Evolutionary conservation across 176 grass and related monocot species (phyloP).

Genomic region (Coix lacrymajobi): DNA sequence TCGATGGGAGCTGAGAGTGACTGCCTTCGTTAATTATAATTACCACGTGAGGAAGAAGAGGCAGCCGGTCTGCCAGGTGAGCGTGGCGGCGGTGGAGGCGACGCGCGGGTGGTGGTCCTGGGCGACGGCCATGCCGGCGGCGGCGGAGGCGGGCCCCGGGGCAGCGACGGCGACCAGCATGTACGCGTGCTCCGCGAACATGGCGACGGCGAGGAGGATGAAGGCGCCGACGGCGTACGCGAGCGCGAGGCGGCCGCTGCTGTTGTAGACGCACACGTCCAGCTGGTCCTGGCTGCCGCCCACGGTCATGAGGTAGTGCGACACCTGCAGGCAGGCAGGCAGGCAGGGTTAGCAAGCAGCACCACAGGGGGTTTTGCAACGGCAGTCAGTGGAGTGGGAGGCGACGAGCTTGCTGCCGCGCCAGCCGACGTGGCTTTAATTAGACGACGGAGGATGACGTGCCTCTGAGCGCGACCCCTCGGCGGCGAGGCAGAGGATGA

Average conservation of each 20-base stretch:
- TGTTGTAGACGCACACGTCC: slow-evolving; percentile 62
- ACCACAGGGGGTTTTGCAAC: too few relatives aligned
- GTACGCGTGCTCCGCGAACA: slow-evolving; percentile 88
- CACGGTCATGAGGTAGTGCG: slow-evolving; percentile 61
- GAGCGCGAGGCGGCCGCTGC: slow-evolving; percentile 52
- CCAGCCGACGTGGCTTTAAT: too few relatives aligned
- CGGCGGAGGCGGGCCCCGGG: slow-evolving; percentile 4
- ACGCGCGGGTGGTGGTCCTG: slow-evolving; percentile 43
- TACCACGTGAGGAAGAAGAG: slow-evolving; percentile 87
- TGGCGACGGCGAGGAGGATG: slow-evolving; percentile 79
- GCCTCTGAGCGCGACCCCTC: slow-evolving; percentile 80
- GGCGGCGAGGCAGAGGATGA: slow-evolving; percentile 84
- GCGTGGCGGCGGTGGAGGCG: slow-evolving; percentile 6
- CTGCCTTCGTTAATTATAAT: background rate
- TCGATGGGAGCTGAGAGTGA: background rate
- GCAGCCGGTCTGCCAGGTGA: slow-evolving; percentile 60
- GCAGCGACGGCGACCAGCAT: slow-evolving; percentile 72
- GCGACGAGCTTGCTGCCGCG: too few relatives aligned
- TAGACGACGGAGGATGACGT: background rate
- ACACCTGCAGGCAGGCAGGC: slow-evolving; percentile 34
- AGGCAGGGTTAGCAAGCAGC: too few relatives aligned
- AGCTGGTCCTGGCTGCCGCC: slow-evolving; percentile 30
- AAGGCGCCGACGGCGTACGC: slow-evolving; percentile 68
- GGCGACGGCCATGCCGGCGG: slow-evolving; percentile 28
- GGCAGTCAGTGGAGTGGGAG: too few relatives aligned